A percentile compares a stretch with the other conserved stretches of the same genome.
phyloP scores from a whole-genome alignment of 345 rosid genomes.

The Diplotaxis tenuifolia region DNA sequence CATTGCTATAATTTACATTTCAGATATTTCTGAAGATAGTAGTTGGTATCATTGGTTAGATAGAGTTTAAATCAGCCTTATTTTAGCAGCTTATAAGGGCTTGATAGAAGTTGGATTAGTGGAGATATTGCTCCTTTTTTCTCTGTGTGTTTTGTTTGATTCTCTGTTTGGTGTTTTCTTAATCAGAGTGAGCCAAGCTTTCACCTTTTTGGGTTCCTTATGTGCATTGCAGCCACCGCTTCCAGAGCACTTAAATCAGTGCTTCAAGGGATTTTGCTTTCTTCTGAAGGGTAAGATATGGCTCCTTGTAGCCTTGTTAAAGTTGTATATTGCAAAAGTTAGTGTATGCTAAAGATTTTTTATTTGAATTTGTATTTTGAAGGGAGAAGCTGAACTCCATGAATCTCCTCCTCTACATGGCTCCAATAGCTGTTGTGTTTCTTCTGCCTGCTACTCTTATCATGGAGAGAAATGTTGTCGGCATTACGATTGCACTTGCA shows the following conservation, averaged over 20 bases:
- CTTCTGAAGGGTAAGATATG: conserved; percentile 86
- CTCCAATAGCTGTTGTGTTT: conserved; percentile 91
- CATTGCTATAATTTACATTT: not conserved
- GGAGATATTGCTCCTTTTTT: not conserved
- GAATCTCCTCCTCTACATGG: conserved; percentile 98
- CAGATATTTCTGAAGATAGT: not conserved
- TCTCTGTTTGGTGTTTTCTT: not conserved
- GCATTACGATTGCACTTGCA: conserved; percentile 93
- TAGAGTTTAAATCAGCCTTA: not conserved
- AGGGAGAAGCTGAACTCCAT: conserved; percentile 99
- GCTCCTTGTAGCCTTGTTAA: conserved; percentile 1
- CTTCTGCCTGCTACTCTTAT: conserved; percentile 91
- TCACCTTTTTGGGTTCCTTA: conserved; percentile 92
- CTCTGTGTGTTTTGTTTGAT: not conserved
- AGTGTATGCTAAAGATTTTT: not conserved
- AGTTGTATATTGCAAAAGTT: not conserved
- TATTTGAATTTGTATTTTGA: conserved; percentile 3
- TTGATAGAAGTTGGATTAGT: not conserved
- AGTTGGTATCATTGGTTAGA: not conserved
- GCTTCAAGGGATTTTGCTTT: conserved; percentile 92
- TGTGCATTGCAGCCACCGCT: conserved; percentile 92
- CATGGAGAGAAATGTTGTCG: conserved; percentile 94
- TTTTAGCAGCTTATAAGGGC: not conserved
- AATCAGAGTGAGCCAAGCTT: conserved; percentile 98
- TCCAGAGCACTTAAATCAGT: conserved; percentile 98